Evolutionary conservation across 345 rosid genomes (phyloP), one percentile per base, ranked within the genome.

Genomic region (Punica granatum): DNA sequence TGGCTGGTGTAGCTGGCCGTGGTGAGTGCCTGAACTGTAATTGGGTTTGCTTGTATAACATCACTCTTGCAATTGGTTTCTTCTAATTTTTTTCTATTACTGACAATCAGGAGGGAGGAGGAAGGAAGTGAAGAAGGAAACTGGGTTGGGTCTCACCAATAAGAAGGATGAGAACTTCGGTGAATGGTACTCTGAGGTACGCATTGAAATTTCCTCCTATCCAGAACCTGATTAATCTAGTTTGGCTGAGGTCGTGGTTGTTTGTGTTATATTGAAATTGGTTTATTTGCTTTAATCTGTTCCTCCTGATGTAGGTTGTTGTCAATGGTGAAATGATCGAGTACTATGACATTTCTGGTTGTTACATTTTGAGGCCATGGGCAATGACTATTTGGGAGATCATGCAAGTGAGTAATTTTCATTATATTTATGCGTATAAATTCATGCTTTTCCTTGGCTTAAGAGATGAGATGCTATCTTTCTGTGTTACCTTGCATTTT

Each of bases 351-450:
- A 89, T 89, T 65, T 94, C 99, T 72, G 99, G 98, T 26, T 91
- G 98, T 77, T 94, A 94, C 69, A 91, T 91, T 69, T 84, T 94
- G 71, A 84, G 98, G 90, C 96, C 98, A 51, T 94, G 99, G 96
- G 82, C 99, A 56, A 94, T 94, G 90, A 70, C 90, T 5, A 85
- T 94, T 75, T 94, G 99, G 99, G 96, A 94, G 78, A 80, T 67
- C 76, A 82, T 94, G 93, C 99, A 91, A 31, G 97, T 91, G 72
- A 85, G 92, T 84, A 46, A n/a, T 10, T 1, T 23, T 34, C 16
- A 7, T 32, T 12, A 23, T 39, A 31, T 36, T 35, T 49, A 51
- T 21, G 18, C 25, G 11, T 63, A 37, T 37, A 3, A n/a, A 51
- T 51, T 51, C 9, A n/a, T 51, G 58, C 28, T 16, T 51, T 49